phyloP scores from a whole-genome alignment of 2,329 filamentous ascomycete genomes.

The Leptoxyphium fumago region DNA sequence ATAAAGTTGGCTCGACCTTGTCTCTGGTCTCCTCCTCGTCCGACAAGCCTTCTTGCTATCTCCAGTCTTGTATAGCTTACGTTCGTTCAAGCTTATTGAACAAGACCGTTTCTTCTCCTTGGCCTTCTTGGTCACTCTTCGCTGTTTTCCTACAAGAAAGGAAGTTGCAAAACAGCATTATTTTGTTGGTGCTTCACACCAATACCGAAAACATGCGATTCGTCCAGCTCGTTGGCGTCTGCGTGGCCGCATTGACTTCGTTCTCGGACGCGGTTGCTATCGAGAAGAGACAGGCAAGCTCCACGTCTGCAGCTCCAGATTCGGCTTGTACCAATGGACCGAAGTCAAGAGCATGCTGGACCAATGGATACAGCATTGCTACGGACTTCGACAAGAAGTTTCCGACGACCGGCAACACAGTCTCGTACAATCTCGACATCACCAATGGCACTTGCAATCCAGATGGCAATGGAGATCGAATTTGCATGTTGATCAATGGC shows the following conservation, averaged over 20 bases:
- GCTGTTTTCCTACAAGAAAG: too few species aligned
- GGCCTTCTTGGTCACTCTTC: too few species aligned
- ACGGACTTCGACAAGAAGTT: constrained; percentile 27
- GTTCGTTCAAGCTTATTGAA: background rate
- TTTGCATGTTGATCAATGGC: constrained; percentile 41
- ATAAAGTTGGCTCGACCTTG: too few species aligned
- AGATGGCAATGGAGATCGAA: constrained; percentile 20
- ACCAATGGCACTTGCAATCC: constrained; percentile 22
- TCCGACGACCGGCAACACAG: constrained; percentile 21
- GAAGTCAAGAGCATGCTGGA: constrained; percentile 24
- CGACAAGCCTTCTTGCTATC: background rate
- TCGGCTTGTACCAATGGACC: constrained; percentile 23
- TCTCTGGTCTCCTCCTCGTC: background rate
- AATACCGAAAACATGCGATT: constrained; percentile 3
- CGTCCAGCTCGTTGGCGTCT: constrained; percentile 2
- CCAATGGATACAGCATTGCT: constrained; percentile 23
- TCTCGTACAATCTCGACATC: constrained; percentile 20
- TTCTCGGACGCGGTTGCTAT: constrained; percentile 2
- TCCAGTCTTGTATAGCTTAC: background rate
- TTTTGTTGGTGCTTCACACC: too few species aligned
- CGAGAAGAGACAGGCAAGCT: constrained; percentile 1
- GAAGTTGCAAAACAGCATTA: too few species aligned
- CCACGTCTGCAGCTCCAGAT: constrained; percentile 2
- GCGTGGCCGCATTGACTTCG: constrained; percentile 3
- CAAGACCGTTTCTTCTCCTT: too few species aligned